Conservation (phyloP, 2,329 filamentous ascomycete species). For the Talaromyces sp. region DNA sequence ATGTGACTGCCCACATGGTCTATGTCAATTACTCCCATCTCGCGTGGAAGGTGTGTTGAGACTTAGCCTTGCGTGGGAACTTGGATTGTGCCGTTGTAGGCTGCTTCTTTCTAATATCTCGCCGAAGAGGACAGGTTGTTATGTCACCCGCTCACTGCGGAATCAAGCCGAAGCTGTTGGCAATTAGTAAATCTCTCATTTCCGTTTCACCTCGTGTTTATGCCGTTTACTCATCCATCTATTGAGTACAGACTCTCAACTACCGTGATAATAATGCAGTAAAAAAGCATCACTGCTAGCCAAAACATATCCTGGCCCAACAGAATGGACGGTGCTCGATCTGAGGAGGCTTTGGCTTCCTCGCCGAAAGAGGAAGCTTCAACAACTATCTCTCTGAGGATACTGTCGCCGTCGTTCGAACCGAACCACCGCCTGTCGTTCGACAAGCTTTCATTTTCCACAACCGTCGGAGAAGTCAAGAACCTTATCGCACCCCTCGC, state of each 20-base stretch:
- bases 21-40: background rate
- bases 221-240: background rate
- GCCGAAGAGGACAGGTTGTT: constrained; percentile 9
- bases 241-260: background rate
- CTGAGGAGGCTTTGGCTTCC: background rate
- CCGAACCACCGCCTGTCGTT: constrained; percentile 36
- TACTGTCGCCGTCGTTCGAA: constrained; percentile 39
- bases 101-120: background rate
- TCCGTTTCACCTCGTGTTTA: background rate
- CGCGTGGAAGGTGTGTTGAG: background rate
- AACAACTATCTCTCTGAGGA: constrained; percentile 25
- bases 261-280: background rate
- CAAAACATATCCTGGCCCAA: background rate
- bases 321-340: constrained; percentile 1
- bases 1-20: background rate
- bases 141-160: background rate
- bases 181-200: background rate
- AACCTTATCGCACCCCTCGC: constrained; percentile 47
- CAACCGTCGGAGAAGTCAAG: constrained; percentile 51
- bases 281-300: background rate
- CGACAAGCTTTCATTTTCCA: constrained; percentile 30
- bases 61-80: background rate
- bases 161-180: background rate
- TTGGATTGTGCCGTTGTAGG: background rate
- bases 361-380: background rate